Evolutionary conservation across 352 stramenopile genomes (phyloP), one percentile per base, ranked within the genome.

Genomic region (Globisporangium uncinulatum): DNA sequence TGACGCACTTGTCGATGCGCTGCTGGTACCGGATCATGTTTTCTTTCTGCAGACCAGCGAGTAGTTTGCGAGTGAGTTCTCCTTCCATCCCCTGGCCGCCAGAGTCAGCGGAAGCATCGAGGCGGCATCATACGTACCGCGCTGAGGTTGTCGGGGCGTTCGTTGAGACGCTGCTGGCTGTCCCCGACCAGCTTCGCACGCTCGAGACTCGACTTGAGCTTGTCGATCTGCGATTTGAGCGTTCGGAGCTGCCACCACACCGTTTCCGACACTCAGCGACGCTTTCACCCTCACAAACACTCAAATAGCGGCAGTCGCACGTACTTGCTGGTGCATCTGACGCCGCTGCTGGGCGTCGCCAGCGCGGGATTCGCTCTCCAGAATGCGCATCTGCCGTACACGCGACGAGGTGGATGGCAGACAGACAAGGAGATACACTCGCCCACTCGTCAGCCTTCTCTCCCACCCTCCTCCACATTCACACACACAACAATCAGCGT

Each of bases 221-320:
- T 92, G 54, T 94, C 84, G 39, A 94, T 65, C 47, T 90, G 77
- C 36, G 82, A 92, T 64, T 94, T 90, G 65, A 87, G 87, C 24
- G 70, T 89, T 24, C 84, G 84, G 29, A 94, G 62, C 71, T 90
- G 32, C 44, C 41, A 19, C 1, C 24, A 21, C 24, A 29, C 24
- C 24, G 4, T 29, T 29, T 29, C 4, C 24, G 2, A 20, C 17
- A 53, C 44, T 41, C 21, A 56, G 17, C 13, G 41, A 37, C 17
- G 9, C 4, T 15, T 29, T 6, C 42, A 11, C 6, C 5, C n/a
- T 5, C 17, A 24, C 24, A 24, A 19, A 14, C 21, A 5, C 11
- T 43, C 11, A 17, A 4, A 48, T 9, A 17, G 13, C 2, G 8
- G 41, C 15, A 42, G 39, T 43, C 17, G 8, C 6, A 20, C 17